Conservation (phyloP, 1,284 basidiomycete species). For the Nidula niveotomentosa region DNA sequence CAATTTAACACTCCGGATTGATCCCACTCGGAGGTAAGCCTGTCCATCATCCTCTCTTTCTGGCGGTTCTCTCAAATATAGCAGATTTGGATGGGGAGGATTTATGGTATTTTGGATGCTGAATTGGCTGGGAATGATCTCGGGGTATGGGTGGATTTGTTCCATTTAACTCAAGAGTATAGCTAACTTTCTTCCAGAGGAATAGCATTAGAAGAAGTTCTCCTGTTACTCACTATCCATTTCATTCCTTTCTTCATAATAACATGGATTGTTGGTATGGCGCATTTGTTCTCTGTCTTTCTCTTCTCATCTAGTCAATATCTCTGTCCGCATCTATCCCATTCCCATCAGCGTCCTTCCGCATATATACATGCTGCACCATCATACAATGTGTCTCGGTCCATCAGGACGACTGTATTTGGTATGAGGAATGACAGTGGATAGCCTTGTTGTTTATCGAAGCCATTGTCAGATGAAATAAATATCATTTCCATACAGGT, state of each 20-base stretch:
- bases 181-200: slow-evolving; percentile 27
- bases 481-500: too few species aligned
- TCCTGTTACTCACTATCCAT: slow-evolving; percentile 51
- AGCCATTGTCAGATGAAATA: too few species aligned
- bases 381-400: too few species aligned
- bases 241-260: slow-evolving; percentile 64
- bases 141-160: slow-evolving; percentile 37
- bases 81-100: slow-evolving; percentile 50
- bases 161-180: neutral
- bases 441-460: too few species aligned
- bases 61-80: neutral
- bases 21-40: slow-evolving; percentile 46
- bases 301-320: too few species aligned
- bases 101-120: slow-evolving; percentile 81
- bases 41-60: neutral
- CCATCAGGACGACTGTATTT: too few species aligned
- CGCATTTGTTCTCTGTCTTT: too few species aligned
- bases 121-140: slow-evolving; percentile 61
- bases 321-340: too few species aligned
- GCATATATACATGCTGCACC: too few species aligned
- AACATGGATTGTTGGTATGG: slow-evolving; percentile 63
- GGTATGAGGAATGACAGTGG: too few species aligned
- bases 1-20: slow-evolving; percentile 64
- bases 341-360: too few species aligned
- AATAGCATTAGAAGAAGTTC: slow-evolving; percentile 61